Evolutionary conservation across 2,329 filamentous ascomycete species (phyloP).

Genomic region (Ophioceras dolichostomum): DNA sequence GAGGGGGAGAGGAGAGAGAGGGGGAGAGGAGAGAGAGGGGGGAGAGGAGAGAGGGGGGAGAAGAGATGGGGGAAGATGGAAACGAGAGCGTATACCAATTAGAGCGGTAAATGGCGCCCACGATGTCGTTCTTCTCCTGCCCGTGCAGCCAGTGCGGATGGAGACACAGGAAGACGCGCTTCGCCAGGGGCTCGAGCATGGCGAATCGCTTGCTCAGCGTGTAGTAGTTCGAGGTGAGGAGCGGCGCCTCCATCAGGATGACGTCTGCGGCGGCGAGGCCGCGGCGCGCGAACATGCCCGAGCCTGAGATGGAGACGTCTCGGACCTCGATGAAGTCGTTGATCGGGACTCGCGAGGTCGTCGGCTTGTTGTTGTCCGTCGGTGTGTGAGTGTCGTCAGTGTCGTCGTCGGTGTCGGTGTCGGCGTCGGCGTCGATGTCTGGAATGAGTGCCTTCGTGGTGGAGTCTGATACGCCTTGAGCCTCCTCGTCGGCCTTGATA

Average conservation of each 20-base stretch:
- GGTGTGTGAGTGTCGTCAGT: too few relatives aligned
- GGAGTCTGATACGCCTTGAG: too few relatives aligned
- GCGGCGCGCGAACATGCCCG: constrained; percentile 31
- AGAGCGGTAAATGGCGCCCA: constrained; percentile 26
- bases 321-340: constrained; percentile 29
- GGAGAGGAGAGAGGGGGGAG: too few relatives aligned
- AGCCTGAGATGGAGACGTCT: constrained; percentile 27
- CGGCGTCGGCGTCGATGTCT: too few relatives aligned
- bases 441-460: too few relatives aligned
- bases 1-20: too few relatives aligned
- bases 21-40: too few relatives aligned
- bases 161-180: constrained; percentile 22
- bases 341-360: constrained; percentile 5
- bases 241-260: constrained; percentile 31
- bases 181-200: constrained; percentile 17
- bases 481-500: too few relatives aligned
- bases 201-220: constrained; percentile 22
- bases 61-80: too few relatives aligned
- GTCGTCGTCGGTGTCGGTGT: too few relatives aligned
- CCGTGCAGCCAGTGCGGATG: constrained; percentile 13
- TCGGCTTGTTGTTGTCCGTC: too few relatives aligned
- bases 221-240: constrained; percentile 20
- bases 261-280: constrained; percentile 23
- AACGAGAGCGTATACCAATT: too few relatives aligned
- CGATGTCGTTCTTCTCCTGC: constrained; percentile 10